Base-by-base conservation (phyloP, 2,329 filamentous ascomycete species). In the Sarocladium brachiariae region DNA sequence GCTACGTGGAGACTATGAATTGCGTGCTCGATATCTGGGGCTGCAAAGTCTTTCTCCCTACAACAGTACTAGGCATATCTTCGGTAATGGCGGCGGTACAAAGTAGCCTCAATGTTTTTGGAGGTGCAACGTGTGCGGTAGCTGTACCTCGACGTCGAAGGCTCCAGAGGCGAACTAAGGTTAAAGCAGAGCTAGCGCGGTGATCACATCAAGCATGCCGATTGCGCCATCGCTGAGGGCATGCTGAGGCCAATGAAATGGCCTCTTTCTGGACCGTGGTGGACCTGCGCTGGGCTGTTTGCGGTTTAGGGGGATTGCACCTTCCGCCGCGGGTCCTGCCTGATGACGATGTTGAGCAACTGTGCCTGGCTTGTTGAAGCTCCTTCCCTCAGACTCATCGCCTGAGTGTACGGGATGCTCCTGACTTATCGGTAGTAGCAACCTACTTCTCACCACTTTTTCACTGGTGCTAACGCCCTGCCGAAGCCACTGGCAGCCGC, bases 211-310 rank as follows among this genome's bases (percentile, higher is more conserved):
- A 5, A 18, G 43, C 5, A 21, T 21, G 11, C 16, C 43, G 27
- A 47, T 47, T 47, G 43, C 43, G 43, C 43, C 43, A 47, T 47
- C 43, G 43, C 43, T 33, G 10, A 4, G 39, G 39, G 27, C 23
- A 19, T 25, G 8, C 10, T 10, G 11, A 11, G 21, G 37, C 39
- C 39, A 43, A 43, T 43, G 8, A 43, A 5, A 13, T 4, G 13
- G 19, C n/a, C 5, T 27, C n/a, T 11, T 21, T 3, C 3, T 23
- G 4, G 23, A 3, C 39, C 13, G 8, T 43, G 23, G 39, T 43
- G 39, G 39, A 25, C 21, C 39, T 4, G 19, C 4, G 11, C 7
- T 27, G 4, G 7, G 3, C 13, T 16, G 39, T 25, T 43, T 43
- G 4, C 14, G 39, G 39, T 11, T 43, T 43, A 27, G 39, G 11